Base-by-base conservation (phyloP, 768 basidiomycete species). In the Tubosaeta sp. region DNA sequence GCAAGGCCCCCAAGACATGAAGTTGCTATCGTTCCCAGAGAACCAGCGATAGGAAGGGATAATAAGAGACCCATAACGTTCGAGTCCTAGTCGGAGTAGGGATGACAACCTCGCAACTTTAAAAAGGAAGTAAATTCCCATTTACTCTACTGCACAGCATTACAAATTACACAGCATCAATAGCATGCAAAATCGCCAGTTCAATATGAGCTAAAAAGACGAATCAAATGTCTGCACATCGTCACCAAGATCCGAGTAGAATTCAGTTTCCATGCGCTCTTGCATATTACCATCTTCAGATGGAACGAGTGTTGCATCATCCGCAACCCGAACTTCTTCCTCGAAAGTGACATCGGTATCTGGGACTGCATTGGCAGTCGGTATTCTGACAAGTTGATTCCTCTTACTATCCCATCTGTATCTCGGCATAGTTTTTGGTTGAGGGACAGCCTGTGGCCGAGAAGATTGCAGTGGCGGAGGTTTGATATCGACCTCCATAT, bases 1-100 rank as follows among this genome's bases (percentile, higher is more conserved):
- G 91, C 89, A 27, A 90, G 60, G 5, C 88, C 88, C 1, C 83
- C 86, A 13, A 97, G 73, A 60, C 88, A 91, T 69, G 93, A 95
- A 11, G 91, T 78, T 1, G 80, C 92, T 43, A 97, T 75, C 8
- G 87, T 78, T 19, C 83, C 78, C 31, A 90, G 69, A 19, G 79
- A 73, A 51, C 89, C 85, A 46, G 81, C 78, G 13, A 91, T 65
- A 12, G 89, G 89, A 9, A 91, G 68, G 47, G 88, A 90, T 57
- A 91, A 62, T 43, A 91, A 68, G 31, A 88, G 62, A 56, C 89
- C 89, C 89, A 91, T 91, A 16, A n/a, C 29, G 53, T 33, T 38
- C 25, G 1, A 16, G 42, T 31, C 14, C 11, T 25, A 26, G 41
- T 17, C n/a, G n/a, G 31, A 13, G 12, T 16, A 38, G n/a, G 17